Base-by-base conservation (phyloP, 2,329 filamentous ascomycete genomes). In the Orbilia oligospora region DNA sequence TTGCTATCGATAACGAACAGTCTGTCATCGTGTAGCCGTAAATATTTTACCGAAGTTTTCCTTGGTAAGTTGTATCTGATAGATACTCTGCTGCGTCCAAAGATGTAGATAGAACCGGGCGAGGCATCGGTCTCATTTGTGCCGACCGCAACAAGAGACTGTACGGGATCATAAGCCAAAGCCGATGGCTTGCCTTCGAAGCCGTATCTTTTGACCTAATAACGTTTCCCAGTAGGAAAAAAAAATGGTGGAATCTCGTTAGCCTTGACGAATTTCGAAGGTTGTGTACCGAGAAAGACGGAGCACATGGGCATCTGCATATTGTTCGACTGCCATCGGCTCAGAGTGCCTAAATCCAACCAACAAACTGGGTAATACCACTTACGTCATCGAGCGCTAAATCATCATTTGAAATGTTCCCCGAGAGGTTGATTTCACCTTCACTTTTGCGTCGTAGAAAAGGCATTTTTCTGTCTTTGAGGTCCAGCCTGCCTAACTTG, bases 71-170 rank as follows among this genome's bases (percentile, higher is more conserved):
- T 86, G 81, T 97, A 89, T 76, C 90, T 89, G 82, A 92, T 92
- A 81, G 91, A 90, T 66, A 98, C 92, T 77, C 96, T 90, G 72
- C 89, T 89, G 84, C 93, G 92, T 51, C 96, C 96, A 84, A 96
- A 91, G 81, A 99, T 86, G 85, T 97, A 97, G 83, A 99, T 92
- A 83, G 94, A 91, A 24, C 95, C 95, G 22, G 51, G 58, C 3
- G 58, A 30, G 38, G 90, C 89, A 76, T 94, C 94, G 83, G 93
- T 97, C 82, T 92, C 91, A 81, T 92, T 93, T 49, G 96, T 99
- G 76, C 94, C 96, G 80, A 98, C 90, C 49, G 96, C 96, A 65
- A 99, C 88, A 72, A 99, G 90, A 30, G 94, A 97, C 84, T 99
- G 96, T 12, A 97, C 88, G 0, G 96, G 94, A 81, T 98, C 94